Base-by-base conservation (phyloP, 129 eudicot genomes). In the Tagetes patula region DNA sequence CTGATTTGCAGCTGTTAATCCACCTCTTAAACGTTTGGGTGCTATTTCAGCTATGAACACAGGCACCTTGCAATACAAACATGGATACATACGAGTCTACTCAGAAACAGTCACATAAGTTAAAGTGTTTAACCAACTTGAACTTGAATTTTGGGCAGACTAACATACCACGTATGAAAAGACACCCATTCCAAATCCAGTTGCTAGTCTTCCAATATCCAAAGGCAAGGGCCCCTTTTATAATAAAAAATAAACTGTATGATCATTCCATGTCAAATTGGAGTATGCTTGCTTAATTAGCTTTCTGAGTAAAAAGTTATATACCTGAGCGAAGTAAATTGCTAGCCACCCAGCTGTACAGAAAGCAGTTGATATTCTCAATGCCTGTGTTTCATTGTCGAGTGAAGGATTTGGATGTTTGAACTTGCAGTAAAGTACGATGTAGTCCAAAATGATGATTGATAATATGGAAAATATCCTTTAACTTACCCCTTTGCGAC, bases 141-240 rank as follows among this genome's bases (percentile, higher is more conserved):
- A 13, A 65, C 58, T 32, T 58, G 7, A 48, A 32, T 39, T 8
- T 12, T 50, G 74, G 50, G 36, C 27, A 48, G 71, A 73, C 32
- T 67, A 53, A 73, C 53, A 0, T 93, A 94, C 96, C 98, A 90
- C 98, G 75, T 80, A 94, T 12, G 98, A 94, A 79, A 87, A 94
- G 58, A 88, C 93, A 50, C 98, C 98, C 96, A 94, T 94, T 60
- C 98, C 98, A 75, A 85, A 89, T 81, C 98, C 98, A 48, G 97
- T 91, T 76, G 98, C 91, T 40, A 90, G 81, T 69, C 98, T 87
- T 83, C 98, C 96, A 34, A 87, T 73, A 59, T 94, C 95, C 60
- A 94, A 65, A 84, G 82, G 77, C 71, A 84, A 43, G 37, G 86
- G 62, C 9, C 91, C 96, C 98, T 90, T 34, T 52, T 0, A 4